phyloP scores from a whole-genome alignment of 1,139 yeast genomes.

The Pichia sp. region DNA sequence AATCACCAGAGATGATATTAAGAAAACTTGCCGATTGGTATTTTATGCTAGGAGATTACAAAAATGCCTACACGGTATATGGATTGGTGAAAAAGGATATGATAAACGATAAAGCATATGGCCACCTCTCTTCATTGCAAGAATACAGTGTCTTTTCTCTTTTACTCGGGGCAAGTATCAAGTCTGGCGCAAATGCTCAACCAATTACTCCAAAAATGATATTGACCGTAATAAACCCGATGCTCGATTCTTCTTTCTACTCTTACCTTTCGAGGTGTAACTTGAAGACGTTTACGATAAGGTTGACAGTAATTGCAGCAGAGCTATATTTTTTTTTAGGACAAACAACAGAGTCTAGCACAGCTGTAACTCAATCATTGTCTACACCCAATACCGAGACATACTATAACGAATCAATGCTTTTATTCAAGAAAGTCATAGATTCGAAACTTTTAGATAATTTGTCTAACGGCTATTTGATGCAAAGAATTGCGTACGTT shows the following conservation, averaged over 20 bases:
- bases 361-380: background rate
- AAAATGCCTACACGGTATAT: constrained; percentile 78
- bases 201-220: constrained; percentile 45
- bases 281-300: constrained; percentile 57
- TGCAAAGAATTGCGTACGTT: constrained; percentile 40
- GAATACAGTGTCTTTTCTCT: constrained; percentile 82
- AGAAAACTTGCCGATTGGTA: constrained; percentile 91
- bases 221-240: constrained; percentile 59
- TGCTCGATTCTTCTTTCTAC: constrained; percentile 62
- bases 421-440: constrained; percentile 44
- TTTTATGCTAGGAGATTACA: constrained; percentile 81
- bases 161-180: constrained; percentile 53
- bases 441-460: constrained; percentile 40
- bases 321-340: constrained; percentile 44
- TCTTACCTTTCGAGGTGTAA: constrained; percentile 61
- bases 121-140: constrained; percentile 76
- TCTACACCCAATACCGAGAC: constrained; percentile 27
- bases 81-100: constrained; percentile 80
- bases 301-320: constrained; percentile 41
- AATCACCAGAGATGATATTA: constrained; percentile 69
- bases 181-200: constrained; percentile 33
- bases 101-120: constrained; percentile 76
- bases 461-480: constrained; percentile 38
- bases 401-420: constrained; percentile 49
- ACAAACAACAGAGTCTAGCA: constrained; percentile 23